phyloP scores from a whole-genome alignment of 2,329 filamentous ascomycete genomes.

The Penicillium paneum region DNA sequence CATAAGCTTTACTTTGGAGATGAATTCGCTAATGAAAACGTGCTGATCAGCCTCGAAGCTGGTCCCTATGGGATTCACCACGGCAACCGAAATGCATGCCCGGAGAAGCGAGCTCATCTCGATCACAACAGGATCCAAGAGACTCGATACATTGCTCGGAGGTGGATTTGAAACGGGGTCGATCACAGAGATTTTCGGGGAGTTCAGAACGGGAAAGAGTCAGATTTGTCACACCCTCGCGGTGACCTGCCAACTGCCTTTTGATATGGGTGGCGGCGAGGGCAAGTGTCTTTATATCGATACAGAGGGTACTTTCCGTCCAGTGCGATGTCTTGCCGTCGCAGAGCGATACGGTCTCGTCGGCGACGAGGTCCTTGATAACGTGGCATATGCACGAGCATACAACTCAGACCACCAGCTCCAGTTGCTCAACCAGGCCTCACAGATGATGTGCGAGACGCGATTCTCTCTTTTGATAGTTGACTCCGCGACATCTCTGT shows the following conservation, averaged over 20 bases:
- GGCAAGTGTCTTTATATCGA: conserved; percentile 99
- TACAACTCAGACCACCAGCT: conserved; percentile 99
- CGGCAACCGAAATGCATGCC: conserved; percentile 97
- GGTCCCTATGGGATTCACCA: conserved; percentile 98
- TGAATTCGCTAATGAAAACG: conserved; percentile 9
- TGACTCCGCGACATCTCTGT: conserved; percentile 91
- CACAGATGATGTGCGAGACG: conserved; percentile 99
- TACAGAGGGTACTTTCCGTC: conserved; percentile 94
- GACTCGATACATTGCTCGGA: conserved; percentile 89
- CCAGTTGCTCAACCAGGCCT: conserved; percentile 88
- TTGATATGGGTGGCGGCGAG: conserved; percentile 98
- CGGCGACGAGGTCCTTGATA: conserved; percentile 95
- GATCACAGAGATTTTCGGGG: conserved; percentile 96
- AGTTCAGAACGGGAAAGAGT: conserved; percentile 97
- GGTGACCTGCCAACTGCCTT: conserved; percentile 94
- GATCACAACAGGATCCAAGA: conserved; percentile 96
- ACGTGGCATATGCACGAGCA: conserved; percentile 94
- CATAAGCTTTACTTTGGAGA: background rate
- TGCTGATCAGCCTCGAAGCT: conserved; percentile 73
- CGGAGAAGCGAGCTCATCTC: conserved; percentile 95
- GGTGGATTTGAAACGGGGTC: conserved; percentile 96
- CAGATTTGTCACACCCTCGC: conserved; percentile 98
- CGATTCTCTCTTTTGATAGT: conserved; percentile 94
- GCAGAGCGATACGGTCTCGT: conserved; percentile 92
- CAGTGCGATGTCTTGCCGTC: conserved; percentile 83